Evolutionary conservation across 768 basidiomycete species (phyloP).

Genomic region (Dendrothele bispora): DNA sequence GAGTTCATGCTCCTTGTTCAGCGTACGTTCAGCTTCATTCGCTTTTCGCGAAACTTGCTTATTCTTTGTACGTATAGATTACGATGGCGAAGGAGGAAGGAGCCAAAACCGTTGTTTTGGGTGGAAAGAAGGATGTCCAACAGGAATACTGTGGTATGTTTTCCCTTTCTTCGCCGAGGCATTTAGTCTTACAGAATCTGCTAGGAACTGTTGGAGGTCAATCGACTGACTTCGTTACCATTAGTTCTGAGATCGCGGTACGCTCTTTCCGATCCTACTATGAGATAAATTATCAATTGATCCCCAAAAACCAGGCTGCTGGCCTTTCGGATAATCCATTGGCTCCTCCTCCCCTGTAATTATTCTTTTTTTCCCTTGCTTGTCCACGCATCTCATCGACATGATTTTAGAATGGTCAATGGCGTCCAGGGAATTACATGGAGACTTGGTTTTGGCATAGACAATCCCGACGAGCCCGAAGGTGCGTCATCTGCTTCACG

Average conservation of each 20-base stretch:
- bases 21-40: constrained; percentile 30
- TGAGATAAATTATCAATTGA: too few relatives aligned
- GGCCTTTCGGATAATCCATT: constrained; percentile 53
- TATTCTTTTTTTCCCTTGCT: constrained; percentile 10
- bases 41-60: neutral
- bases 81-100: constrained; percentile 62
- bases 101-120: constrained; percentile 56
- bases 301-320: constrained; percentile 44
- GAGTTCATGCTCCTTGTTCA: constrained; percentile 48
- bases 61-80: constrained; percentile 35
- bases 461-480: constrained; percentile 53
- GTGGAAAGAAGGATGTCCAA: constrained; percentile 43
- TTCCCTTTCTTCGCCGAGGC: too few relatives aligned
- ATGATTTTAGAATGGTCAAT: constrained; percentile 44
- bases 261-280: constrained; percentile 8
- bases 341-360: constrained; percentile 62
- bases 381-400: too few relatives aligned
- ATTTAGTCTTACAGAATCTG: too few relatives aligned
- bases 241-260: constrained; percentile 61
- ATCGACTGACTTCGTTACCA: constrained; percentile 54
- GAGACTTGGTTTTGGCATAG: constrained; percentile 60
- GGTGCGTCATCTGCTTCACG: constrained; percentile 30
- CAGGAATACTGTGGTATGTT: constrained; percentile 63
- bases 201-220: constrained; percentile 68
- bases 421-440: constrained; percentile 64